Evolutionary conservation across 257 asterid genomes (phyloP), one percentile per base, ranked within the genome.

Genomic region (Nicotiana tomentosiformis): DNA sequence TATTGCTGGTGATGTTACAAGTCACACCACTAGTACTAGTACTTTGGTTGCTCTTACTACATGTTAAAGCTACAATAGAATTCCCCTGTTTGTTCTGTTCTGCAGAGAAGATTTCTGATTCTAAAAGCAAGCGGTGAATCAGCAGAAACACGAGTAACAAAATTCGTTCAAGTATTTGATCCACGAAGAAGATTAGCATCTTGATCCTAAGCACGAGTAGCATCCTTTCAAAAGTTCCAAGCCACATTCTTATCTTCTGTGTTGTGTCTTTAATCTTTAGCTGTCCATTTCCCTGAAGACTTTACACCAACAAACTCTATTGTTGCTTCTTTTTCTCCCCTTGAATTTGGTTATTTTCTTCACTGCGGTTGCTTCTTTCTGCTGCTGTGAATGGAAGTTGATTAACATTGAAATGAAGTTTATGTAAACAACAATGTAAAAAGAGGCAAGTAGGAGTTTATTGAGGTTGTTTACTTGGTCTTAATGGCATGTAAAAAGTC

Each of bases 281-380:
- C 95, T 10, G 90, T 94, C 95, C 95, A 92, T 64, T 93, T 88
- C 56, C 97, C 97, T 0, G 97, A 92, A 32, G 97, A 89, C 87
- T 86, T 23, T 30, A 90, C 93, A 12, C 97, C 95, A 4, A 92
- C 86, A 66, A 83, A 92, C 77, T 90, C 49, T 83, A 68, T 32
- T 66, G 8, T 49, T 64, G 67, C 53, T 86, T 80, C 82, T 85
- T 83, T 69, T 89, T 86, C 88, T 88, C 35, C 86, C 82, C 70
- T 85, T 89, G 82, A 20, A 85, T 88, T 89, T 89, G 82, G 86
- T 58, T 64, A 78, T 37, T 83, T 86, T 88, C 82, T 26, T 70
- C 15, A 81, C 6, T 80, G 87, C 83, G 58, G 57, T 81, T 65
- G 82, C 46, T 9, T 83, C 66, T 18, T 86, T 84, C 29, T 82